These are phyloP conservation scores for Dipodascus geniculatus DNA, from an alignment of 805 yeast genomes.

Conservation along the genomic window DNA sequence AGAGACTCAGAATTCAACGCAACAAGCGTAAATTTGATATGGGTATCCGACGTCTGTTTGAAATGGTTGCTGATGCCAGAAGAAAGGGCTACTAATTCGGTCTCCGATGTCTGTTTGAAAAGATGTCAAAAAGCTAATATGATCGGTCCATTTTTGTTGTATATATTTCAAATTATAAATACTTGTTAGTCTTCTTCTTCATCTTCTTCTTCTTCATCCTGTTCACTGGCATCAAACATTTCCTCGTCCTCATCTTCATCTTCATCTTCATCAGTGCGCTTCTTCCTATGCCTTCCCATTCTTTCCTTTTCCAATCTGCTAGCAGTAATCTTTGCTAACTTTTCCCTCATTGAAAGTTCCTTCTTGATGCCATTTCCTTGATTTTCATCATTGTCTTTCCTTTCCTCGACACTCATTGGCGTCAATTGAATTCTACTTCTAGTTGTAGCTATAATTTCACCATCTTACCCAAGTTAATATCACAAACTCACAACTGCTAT, in stretches of 20 bases:
- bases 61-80: slow-evolving; percentile 24
- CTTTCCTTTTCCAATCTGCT: slow-evolving; percentile 1
- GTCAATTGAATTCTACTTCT: background rate
- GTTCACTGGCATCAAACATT: background rate
- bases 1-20: slow-evolving; percentile 21
- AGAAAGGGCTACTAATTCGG: slow-evolving; percentile 18
- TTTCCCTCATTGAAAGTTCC: slow-evolving; percentile 5
- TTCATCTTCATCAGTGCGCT: slow-evolving; percentile 3
- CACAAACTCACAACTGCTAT: no score
- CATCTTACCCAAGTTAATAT: no score
- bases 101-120: no score
- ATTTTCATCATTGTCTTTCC: background rate
- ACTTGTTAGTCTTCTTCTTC: background rate
- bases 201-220: background rate
- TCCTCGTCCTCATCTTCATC: slow-evolving; percentile 5
- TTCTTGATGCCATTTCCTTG: slow-evolving; percentile 2
- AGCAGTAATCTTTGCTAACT: slow-evolving; percentile 7
- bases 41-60: slow-evolving; percentile 25
- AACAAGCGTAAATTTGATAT: slow-evolving; percentile 22
- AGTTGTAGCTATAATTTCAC: background rate
- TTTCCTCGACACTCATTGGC: background rate
- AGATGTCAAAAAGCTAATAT: no score
- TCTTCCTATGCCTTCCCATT: slow-evolving; percentile 1
- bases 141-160: background rate
- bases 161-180: background rate